These are phyloP conservation scores for Marsdenia floribunda DNA, from an alignment of 257 asterid genomes.

Conservation along the genomic window DNA sequence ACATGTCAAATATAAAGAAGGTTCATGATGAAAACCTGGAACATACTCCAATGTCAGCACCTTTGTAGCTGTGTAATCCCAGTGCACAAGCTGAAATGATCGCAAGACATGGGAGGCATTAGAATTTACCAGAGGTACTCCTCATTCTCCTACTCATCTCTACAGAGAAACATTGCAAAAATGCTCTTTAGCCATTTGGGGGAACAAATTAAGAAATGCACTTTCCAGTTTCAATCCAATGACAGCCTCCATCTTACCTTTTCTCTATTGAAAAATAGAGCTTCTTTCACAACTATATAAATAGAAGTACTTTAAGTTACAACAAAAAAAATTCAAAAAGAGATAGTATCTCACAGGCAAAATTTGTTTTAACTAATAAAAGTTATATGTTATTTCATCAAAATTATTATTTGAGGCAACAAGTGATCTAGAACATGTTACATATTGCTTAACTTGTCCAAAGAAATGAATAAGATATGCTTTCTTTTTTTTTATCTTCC, in stretches of 20 bases:
- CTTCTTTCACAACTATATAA: not conserved
- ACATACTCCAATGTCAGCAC: constrained; percentile 92
- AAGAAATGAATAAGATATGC: not conserved
- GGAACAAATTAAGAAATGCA: not conserved
- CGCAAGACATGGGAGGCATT: constrained; percentile 11
- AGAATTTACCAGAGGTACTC: constrained; percentile 7
- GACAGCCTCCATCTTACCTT: not conserved
- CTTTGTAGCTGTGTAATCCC: constrained; percentile 89
- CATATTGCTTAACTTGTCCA: not conserved
- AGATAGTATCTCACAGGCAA: not conserved
- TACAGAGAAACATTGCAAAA: not conserved
- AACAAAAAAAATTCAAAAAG: not conserved
- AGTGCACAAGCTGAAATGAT: constrained; percentile 59
- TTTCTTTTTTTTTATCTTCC: not conserved
- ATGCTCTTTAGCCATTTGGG: not conserved
- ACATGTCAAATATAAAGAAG: not conserved
- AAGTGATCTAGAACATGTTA: not conserved
- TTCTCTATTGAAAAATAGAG: not conserved
- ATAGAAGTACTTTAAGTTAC: not conserved
- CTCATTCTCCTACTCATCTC: not conserved
- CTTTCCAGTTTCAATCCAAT: not conserved
- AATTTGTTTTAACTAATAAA: not conserved
- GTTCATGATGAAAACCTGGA: constrained; percentile 48
- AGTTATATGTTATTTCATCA: not conserved
- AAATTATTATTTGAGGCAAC: not conserved